Base-by-base conservation (phyloP, 352 stramenopile genomes). In the Phytophthora ohioensis region DNA sequence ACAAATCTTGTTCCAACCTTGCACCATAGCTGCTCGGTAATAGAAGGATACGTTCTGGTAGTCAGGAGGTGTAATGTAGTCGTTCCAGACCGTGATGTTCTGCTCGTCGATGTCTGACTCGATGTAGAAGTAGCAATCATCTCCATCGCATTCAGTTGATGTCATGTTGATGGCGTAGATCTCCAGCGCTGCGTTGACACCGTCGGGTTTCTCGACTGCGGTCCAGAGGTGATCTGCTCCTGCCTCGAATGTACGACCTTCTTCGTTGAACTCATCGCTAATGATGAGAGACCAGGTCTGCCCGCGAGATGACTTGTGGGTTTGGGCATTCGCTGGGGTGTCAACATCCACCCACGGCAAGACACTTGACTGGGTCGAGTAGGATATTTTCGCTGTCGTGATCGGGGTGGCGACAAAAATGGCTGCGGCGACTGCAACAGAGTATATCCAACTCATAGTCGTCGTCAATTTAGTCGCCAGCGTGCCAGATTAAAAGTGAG, bases 1-100 rank as follows among this genome's bases (percentile, higher is more conserved):
- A 71, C 92, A 98, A 69, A 98, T 97, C 53, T 97, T 97, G 68
- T 97, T 96, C 92, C 92, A 98, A 1, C 67, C 80, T 69, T 97
- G 90, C 4, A 98, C 47, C 88, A 97, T 94, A 4, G 78, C 94
- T 35, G 82, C 84, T 30, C 78, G 75, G 36, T 75, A 75, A 51
- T 74, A 78, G 63, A 86, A 90, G 36, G 41, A 30, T 13, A 63
- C 55, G 21, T 63, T 53, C 17, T 53, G 21, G 32, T 63, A 63
- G 3, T 42, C 55, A n/a, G 31, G 55, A 9, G 42, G 55, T 12
- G 30, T 39, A 6, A 52, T 51, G 41, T 62, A 62, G 39, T 42
- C 41, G 30, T 62, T 62, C 38, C 41, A 63, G 31, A 63, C 42
- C 6, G 41, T 52, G 34, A 65, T 49, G 10, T 57, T 65, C 35